A percentile compares a stretch with the other conserved stretches of the same genome.
Conservation (phyloP, 345 rosid species). For the Brassica rapa region DNA sequence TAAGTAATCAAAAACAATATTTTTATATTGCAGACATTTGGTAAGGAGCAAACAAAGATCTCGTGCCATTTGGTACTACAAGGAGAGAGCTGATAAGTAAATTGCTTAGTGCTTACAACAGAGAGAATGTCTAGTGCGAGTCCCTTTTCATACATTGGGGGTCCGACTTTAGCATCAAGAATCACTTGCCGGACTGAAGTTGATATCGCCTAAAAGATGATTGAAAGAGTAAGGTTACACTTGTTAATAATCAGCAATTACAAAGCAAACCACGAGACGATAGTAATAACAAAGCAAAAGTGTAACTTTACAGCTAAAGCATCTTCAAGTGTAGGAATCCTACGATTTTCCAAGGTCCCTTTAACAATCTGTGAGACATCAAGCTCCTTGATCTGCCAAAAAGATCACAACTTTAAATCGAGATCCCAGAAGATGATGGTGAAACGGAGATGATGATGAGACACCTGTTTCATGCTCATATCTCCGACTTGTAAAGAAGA, state of each 20-base stretch:
- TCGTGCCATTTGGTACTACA: background rate
- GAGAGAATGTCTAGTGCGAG: conserved; percentile 83
- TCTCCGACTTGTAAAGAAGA: conserved; percentile 69
- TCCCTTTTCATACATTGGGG: conserved; percentile 80
- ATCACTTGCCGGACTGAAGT: conserved; percentile 70
- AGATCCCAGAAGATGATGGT: background rate
- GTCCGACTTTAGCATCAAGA: conserved; percentile 93
- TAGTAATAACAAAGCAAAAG: conserved; percentile 5
- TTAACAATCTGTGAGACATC: conserved; percentile 43
- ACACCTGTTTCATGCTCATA: conserved; percentile 75
- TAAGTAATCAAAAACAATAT: background rate
- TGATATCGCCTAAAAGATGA: conserved; percentile 57
- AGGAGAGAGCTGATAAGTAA: background rate
- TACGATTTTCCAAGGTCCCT: conserved; percentile 44
- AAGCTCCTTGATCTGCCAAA: conserved; percentile 63
- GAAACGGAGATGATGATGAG: background rate
- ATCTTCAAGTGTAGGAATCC: conserved; percentile 71
- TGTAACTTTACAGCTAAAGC: conserved; percentile 64
- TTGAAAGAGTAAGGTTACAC: background rate
- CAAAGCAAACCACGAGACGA: background rate
- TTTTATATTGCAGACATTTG: background rate
- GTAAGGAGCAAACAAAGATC: background rate
- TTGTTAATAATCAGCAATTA: conserved; percentile 13
- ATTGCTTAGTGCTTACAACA: conserved; percentile 50
- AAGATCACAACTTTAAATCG: background rate